Base-by-base conservation (phyloP, 2,329 filamentous ascomycete genomes). In the Cadophora luteo-olivacea region DNA sequence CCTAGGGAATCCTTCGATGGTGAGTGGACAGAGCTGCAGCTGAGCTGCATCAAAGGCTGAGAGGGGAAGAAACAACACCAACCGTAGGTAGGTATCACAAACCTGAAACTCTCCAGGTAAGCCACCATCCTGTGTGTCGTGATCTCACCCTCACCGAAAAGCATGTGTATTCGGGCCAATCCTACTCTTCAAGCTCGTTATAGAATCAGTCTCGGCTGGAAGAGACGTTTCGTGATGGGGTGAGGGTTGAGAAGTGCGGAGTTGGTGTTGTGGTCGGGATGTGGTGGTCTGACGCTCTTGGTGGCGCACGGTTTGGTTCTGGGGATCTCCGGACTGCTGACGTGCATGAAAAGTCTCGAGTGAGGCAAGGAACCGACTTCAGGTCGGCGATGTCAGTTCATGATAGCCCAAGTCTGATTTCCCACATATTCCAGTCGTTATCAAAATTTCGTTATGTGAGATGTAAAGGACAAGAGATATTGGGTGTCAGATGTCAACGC, bases 21-120 rank as follows among this genome's bases (percentile, higher is more conserved):
- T 55, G 52, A 55, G 25, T 55, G 52, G 52, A 55, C 52, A 41
- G 33, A 24, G 33, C 55, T 60, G 55, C 55, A 60, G 55, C 55
- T 60, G 55, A 41, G 55, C 19, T 60, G 55, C 55, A 22, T 60
- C 55, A 60, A 60, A n/a, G 55, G 55, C 33, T 38, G 55, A 38
- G 55, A 60, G 55, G 55, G 55, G 55, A 60, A 60, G 55, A 60
- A 60, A 60, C 55, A 38, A 36, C 33, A 16, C 55, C 33, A 60
- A 60, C 32, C 32, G 55, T 58, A 29, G 22, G 29, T 7, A 24
- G 54, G 54, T 41, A 41, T 41, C 55, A 60, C 33, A 41, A 36
- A 38, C 55, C 33, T 60, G 55, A 60, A 60, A 60, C 55, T 24
- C 5, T n/a, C 32, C 36, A 60, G 36, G 55, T 33, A 60, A 60